Conservation (phyloP, 495 filamentous ascomycete genomes). For the Tuber indicum region DNA sequence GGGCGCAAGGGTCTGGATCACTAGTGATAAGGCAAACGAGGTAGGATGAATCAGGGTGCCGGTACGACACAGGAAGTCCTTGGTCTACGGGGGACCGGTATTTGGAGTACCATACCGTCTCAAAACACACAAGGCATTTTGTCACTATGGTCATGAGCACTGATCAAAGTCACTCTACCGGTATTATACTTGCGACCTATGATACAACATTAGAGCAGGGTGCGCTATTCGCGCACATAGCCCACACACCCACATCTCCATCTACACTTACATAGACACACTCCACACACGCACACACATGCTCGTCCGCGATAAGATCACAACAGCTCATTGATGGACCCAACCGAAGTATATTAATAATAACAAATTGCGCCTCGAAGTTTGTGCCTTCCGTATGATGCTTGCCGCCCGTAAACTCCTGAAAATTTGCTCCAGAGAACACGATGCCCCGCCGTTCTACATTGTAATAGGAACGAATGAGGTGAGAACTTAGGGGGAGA, state of each 20-base stretch:
- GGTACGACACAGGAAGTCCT: neutral
- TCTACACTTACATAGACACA: neutral
- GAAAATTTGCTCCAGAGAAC: neutral
- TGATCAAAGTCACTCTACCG: neutral
- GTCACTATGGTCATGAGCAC: neutral
- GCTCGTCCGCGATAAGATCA: neutral
- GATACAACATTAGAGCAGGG: neutral
- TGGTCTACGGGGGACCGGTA: neutral
- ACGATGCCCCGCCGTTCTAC: neutral
- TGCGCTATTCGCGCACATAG: neutral
- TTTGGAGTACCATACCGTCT: neutral
- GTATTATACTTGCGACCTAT: neutral
- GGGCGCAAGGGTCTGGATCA: neutral
- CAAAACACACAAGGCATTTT: neutral
- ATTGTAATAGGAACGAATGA: neutral
- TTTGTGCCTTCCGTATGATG: slow-evolving; percentile 4
- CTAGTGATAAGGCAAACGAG: neutral
- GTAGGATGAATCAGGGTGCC: neutral
- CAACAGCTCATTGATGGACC: neutral
- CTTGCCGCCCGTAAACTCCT: slow-evolving; percentile 5
- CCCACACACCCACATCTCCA: neutral
- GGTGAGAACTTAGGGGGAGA: neutral
- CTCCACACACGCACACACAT: neutral
- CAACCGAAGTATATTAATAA: slow-evolving; percentile 1
- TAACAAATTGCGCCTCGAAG: slow-evolving; percentile 1